Conservation (phyloP, 768 basidiomycete genomes). For the Trametes cingulata region DNA sequence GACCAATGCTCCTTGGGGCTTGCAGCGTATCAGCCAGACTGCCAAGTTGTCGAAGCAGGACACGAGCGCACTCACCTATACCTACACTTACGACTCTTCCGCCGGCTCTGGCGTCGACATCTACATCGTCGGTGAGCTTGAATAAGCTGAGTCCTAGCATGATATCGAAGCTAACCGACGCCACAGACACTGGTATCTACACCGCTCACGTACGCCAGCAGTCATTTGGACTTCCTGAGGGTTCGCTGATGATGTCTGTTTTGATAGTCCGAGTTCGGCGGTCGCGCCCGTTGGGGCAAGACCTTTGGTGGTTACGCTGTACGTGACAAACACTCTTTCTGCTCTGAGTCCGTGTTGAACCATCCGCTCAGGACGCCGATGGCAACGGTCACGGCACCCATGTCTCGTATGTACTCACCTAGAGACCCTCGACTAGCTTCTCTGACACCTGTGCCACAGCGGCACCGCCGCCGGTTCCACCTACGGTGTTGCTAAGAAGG, state of each 20-base stretch:
- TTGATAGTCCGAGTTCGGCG: conserved; percentile 39
- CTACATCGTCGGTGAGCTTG: conserved; percentile 41
- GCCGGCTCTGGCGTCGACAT: conserved; percentile 42
- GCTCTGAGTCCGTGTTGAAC: neutral
- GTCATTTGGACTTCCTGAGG: neutral
- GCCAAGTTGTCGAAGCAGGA: conserved; percentile 14
- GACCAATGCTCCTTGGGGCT: conserved; percentile 28
- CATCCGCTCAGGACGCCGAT: conserved; percentile 30
- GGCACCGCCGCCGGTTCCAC: conserved; percentile 38
- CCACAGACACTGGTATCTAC: conserved; percentile 26
- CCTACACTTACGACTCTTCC: conserved; percentile 32
- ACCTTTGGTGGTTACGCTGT: conserved; percentile 35
- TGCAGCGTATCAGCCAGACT: conserved; percentile 22
- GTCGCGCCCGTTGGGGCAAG: conserved; percentile 44
- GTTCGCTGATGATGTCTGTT: neutral
- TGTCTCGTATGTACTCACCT: conserved; percentile 19
- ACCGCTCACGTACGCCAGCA: conserved; percentile 20
- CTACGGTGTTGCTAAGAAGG: conserved; percentile 34
- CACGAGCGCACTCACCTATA: conserved; percentile 14
- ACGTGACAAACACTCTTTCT: neutral
- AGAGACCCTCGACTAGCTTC: neutral
- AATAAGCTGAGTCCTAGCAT: neutral
- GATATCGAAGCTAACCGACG: neutral
- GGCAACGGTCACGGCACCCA: conserved; percentile 48
- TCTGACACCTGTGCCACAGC: conserved; percentile 20